Base-by-base conservation (phyloP, 2,329 filamentous ascomycete species). In the Grosmannia clavigera region DNA sequence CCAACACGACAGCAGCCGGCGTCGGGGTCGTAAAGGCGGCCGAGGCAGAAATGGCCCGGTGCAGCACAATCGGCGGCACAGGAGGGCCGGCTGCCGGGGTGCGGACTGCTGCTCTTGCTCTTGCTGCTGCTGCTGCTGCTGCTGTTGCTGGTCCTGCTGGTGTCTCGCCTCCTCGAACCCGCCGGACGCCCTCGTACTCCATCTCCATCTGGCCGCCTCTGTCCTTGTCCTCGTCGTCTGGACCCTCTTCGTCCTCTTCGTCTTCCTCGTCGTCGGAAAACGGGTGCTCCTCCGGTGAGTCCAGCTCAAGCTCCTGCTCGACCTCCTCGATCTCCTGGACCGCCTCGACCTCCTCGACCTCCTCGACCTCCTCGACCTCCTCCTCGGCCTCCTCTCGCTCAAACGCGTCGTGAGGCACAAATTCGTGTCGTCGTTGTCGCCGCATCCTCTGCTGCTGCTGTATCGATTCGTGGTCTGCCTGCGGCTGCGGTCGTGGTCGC, bases 201-300 rank as follows among this genome's bases (percentile, higher is more conserved):
- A 63, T 46, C 14, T 63, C 64, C 64, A 65, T 65, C 22, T 61
- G 53, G 3, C 57, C 57, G 56, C 22, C 22, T 22, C 22, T 22
- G 22, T 22, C 22, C 22, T 22, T 22, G 22, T 22, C 22, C 22
- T 61, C 46, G 27, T 61, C 61, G 27, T 51, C 51, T 11, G 22
- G 22, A 22, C 57, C 54, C 6, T 53, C 12, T 14, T 35, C 53
- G 11, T 38, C 50, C 0, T 40, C 50, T 11, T 46, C 50, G 3
- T 16, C 11, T 38, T 12, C 12, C 55, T 53, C 38, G 38, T 40
- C 40, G 46, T 55, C 46, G 22, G 50, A 46, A 33, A 56, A 25
- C 40, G 55, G 29, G 27, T 54, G 38, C 25, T 51, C 51, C 7
- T 55, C 56, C 1, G 43, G 19, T 22, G 52, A 55, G 31, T 35